Evolutionary conservation across 768 basidiomycete genomes (phyloP).

Genomic region (Lentinula sp.): DNA sequence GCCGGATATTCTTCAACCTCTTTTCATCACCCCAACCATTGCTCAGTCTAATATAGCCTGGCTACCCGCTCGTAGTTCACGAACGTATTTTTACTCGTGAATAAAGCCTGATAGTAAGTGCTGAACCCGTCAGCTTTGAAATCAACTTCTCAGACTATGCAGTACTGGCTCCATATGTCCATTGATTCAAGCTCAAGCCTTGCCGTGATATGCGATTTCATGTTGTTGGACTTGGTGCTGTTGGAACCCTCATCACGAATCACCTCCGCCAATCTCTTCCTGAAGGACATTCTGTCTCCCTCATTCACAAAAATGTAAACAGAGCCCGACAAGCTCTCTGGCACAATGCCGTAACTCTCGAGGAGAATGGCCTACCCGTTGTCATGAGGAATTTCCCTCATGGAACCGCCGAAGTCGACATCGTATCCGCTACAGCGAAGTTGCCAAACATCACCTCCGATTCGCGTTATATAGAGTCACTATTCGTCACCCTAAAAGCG

Average conservation of each 20-base stretch:
- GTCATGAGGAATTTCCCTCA: conserved; percentile 37
- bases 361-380: conserved; percentile 45
- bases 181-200: conserved; percentile 4
- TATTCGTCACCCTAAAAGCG: conserved; percentile 82
- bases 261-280: conserved; percentile 65
- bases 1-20: background rate
- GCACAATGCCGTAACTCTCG: conserved; percentile 29
- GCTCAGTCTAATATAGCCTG: background rate
- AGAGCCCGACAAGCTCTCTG: conserved; percentile 28
- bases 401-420: conserved; percentile 23
- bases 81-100: too few species aligned
- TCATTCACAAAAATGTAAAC: conserved; percentile 56
- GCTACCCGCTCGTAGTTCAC: too few species aligned
- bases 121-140: background rate
- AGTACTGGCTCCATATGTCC: background rate
- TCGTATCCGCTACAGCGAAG: conserved; percentile 39
- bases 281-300: conserved; percentile 46
- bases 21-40: too few species aligned
- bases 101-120: background rate
- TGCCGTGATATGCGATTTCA: conserved; percentile 56
- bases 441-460: conserved; percentile 1
- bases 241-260: conserved; percentile 78
- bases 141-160: background rate
- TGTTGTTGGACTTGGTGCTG: conserved; percentile 73
- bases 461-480: conserved; percentile 51